Evolutionary conservation across 2,329 filamentous ascomycete species (phyloP), one percentile per base, ranked within the genome.

Genomic region (Venturia asperata): DNA sequence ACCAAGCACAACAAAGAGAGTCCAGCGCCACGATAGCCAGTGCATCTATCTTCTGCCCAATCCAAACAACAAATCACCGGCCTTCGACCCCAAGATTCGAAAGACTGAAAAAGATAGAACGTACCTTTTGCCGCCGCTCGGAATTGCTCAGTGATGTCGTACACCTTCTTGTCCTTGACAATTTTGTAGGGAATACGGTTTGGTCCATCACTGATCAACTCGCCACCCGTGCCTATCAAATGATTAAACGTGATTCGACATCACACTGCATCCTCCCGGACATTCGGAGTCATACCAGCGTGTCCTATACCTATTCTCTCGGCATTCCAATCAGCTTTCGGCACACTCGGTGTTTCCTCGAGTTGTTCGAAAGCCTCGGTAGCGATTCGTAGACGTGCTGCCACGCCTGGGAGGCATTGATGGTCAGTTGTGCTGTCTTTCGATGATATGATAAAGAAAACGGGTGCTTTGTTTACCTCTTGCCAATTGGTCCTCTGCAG

Each of bases 61-160:
- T 19, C 62, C 27, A 3, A 9, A 5, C 39, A 41, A 10, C 9
- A 15, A 9, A 41, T 15, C 39, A 41, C 9, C 9, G 10, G 15
- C 39, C 4, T 41, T 41, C 9, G 9, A 41, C 4, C 15, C 15
- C 39, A 41, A 15, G 39, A 15, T 11, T 41, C 39, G 15, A 41
- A 60, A 17, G 60, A 52, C 6, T 34, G 37, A 4, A n/a, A 55
- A 55, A 49, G 39, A 41, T 76, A n/a, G n/a, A n/a, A n/a, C n/a
- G 55, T 73, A 84, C 83, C 79, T 52, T 75, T 78, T 63, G 81
- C 80, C 66, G 83, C 82, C 66, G 74, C 71, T 17, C 77, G 80
- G 69, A 85, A 85, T 68, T 80, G 78, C 47, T 77, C 77, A n/a
- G 83, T 85, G 68, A 85, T 82, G 72, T 86, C 81, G 70, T 77